Base-by-base conservation (phyloP, 306 rosid species). In the Lathyrus aphaca region DNA sequence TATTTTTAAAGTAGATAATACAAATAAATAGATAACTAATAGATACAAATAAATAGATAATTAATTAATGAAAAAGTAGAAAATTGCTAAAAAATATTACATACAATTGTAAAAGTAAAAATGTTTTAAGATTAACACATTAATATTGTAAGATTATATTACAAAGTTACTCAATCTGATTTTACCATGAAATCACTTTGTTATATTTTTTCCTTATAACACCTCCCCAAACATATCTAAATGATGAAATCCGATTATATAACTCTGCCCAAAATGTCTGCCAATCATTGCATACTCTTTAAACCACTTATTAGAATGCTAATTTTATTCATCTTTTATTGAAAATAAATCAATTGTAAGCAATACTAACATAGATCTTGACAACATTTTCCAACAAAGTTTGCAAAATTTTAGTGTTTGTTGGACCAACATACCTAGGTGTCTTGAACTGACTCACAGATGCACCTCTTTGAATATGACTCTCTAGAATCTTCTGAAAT, bases 391-490 rank as follows among this genome's bases (percentile, higher is more conserved):
- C 78, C 55, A 69, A 68, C 78, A 95, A 71, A 81, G 87, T 87
- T 56, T 89, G 89, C 80, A 90, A 66, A 67, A 95, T 89, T 69
- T 4, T 30, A 11, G 11, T 59, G 74, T 95, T 89, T 3, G 76
- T 58, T 9, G 81, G 82, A 7, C 84, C 84, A 25, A 91, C 86
- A 78, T 84, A 86, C 37, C 98, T 81, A 32, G 97, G 96, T 13
- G 94, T 81, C 86, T 94, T n/a, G n/a, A 82, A 90, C 82, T 90
- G 98, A 66, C 86, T 88, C n/a, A 81, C 89, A 13, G 92, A 86
- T 9, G 81, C 64, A 19, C 97, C 99, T 57, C 74, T 76, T 19
- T 75, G 81, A 21, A 94, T 68, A 81, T 11, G 87, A 77, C 91
- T 91, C 10, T 87, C 86, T 4, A 91, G 86, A 60, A 94, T 75